A percentile compares a stretch with the other conserved stretches of the same genome.
Evolutionary conservation across 805 yeast genomes (phyloP).

Genomic region (Yarrowia sp.): DNA sequence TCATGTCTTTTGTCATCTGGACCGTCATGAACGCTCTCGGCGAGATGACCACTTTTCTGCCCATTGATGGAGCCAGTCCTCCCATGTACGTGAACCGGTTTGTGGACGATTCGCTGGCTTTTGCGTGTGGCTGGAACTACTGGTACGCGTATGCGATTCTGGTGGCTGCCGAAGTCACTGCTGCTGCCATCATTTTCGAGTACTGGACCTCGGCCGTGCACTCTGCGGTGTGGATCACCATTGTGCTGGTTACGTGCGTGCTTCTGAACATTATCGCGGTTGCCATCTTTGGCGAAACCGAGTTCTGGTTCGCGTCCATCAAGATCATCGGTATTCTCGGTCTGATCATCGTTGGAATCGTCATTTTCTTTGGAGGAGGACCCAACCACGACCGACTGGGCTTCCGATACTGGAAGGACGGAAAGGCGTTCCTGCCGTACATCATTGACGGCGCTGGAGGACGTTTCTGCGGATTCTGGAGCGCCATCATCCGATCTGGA

Average conservation of each 20-base stretch:
- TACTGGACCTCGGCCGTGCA: slow-evolving; percentile 52
- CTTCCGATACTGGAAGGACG: slow-evolving; percentile 50
- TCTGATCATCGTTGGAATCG: slow-evolving; percentile 56
- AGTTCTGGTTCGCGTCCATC: slow-evolving; percentile 62
- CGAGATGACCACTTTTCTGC: slow-evolving; percentile 53
- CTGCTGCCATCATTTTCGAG: slow-evolving; percentile 45
- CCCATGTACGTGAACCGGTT: slow-evolving; percentile 60
- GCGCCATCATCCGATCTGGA: slow-evolving; percentile 63
- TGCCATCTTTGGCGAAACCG: slow-evolving; percentile 51
- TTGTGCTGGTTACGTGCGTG: slow-evolving; percentile 50
- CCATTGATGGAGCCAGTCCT: slow-evolving; percentile 63
- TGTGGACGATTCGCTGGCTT: slow-evolving; percentile 56
- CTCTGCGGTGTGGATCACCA: slow-evolving; percentile 50
- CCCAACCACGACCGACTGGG: slow-evolving; percentile 55
- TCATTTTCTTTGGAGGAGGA: slow-evolving; percentile 54
- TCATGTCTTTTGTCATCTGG: slow-evolving; percentile 63
- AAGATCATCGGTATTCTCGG: slow-evolving; percentile 64
- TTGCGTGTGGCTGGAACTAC: slow-evolving; percentile 54
- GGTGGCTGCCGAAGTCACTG: slow-evolving; percentile 48
- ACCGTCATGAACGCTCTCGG: slow-evolving; percentile 60
- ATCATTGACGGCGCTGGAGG: slow-evolving; percentile 56
- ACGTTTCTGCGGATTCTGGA: slow-evolving; percentile 59
- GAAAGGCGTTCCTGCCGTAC: slow-evolving; percentile 52
- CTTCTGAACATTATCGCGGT: slow-evolving; percentile 49
- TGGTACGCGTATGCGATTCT: slow-evolving; percentile 50